These are phyloP conservation scores for Xanthoconium stramineum DNA, from an alignment of 768 basidiomycete genomes.

Conservation along the genomic window DNA sequence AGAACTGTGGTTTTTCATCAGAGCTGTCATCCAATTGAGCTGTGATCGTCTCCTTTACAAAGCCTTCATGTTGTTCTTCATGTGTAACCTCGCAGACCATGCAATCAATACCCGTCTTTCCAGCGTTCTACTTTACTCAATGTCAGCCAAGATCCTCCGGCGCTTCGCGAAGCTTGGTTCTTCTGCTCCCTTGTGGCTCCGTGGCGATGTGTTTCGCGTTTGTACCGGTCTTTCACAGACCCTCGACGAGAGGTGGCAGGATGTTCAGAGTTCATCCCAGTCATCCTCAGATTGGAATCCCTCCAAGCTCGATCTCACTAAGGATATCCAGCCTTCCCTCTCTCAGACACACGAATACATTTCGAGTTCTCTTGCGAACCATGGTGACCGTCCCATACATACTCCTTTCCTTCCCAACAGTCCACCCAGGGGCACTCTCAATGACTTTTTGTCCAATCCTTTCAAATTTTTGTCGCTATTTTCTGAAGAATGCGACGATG, in stretches of 20 bases:
- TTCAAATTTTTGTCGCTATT: neutral
- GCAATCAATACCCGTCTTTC: neutral
- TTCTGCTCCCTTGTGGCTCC: neutral
- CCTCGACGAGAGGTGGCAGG: neutral
- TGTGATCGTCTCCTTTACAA: neutral
- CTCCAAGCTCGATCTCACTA: neutral
- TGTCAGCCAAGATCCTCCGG: neutral
- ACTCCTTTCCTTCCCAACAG: neutral
- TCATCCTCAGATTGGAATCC: neutral
- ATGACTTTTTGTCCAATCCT: neutral
- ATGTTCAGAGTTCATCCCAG: too few species aligned
- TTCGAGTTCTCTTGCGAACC: neutral
- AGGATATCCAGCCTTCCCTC: neutral
- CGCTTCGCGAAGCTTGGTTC: neutral
- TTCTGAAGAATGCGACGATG: too few species aligned
- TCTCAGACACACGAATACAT: neutral
- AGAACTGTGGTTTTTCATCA: neutral
- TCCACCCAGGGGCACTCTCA: neutral
- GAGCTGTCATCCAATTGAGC: too few species aligned
- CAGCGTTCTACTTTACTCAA: neutral
- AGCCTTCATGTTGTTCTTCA: neutral
- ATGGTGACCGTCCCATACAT: too few species aligned
- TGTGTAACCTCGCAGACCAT: neutral
- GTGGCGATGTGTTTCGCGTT: neutral
- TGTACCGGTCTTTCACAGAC: neutral